A percentile compares a stretch with the other conserved stretches of the same genome.
phyloP scores from a whole-genome alignment of 371 early-diverging fungal genomes.

The Thermomucor indicae-seudaticae region DNA sequence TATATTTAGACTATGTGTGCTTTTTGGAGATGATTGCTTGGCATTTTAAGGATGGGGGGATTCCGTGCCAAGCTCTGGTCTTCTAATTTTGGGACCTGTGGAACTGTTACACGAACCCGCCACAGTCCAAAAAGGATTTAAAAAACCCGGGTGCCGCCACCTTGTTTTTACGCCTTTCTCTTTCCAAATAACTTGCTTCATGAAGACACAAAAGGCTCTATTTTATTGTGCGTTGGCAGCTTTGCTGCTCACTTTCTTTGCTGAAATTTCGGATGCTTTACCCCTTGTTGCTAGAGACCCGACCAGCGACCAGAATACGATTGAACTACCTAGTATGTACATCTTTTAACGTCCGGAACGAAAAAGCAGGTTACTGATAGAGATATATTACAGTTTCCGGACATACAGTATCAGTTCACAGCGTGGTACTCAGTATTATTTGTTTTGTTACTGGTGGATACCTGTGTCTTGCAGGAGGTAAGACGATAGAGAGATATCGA shows the following conservation, averaged over 20 bases:
- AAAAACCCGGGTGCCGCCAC: no score
- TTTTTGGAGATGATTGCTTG: no score
- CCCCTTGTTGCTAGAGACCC: slow-evolving; percentile 14
- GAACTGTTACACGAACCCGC: no score
- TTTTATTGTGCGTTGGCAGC: no score
- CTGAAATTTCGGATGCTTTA: slow-evolving; percentile 3
- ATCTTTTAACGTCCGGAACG: not conserved
- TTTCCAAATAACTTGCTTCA: no score
- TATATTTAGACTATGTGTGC: no score
- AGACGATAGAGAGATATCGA: not conserved
- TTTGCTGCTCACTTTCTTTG: not conserved
- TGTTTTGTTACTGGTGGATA: slow-evolving; percentile 47
- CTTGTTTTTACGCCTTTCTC: no score
- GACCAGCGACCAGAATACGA: slow-evolving; percentile 7
- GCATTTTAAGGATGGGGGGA: no score
- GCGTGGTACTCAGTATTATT: slow-evolving; percentile 49
- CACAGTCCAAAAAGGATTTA: no score
- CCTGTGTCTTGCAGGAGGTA: slow-evolving; percentile 43
- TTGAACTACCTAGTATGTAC: slow-evolving; percentile 7
- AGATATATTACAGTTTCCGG: slow-evolving; percentile 21
- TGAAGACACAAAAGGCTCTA: no score
- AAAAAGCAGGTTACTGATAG: not conserved
- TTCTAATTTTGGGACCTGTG: no score
- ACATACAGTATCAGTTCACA: slow-evolving; percentile 39
- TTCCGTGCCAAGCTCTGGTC: no score